These are phyloP conservation scores for Cadophora gregata DNA, from an alignment of 2,329 filamentous ascomycete species.

Conservation along the genomic window DNA sequence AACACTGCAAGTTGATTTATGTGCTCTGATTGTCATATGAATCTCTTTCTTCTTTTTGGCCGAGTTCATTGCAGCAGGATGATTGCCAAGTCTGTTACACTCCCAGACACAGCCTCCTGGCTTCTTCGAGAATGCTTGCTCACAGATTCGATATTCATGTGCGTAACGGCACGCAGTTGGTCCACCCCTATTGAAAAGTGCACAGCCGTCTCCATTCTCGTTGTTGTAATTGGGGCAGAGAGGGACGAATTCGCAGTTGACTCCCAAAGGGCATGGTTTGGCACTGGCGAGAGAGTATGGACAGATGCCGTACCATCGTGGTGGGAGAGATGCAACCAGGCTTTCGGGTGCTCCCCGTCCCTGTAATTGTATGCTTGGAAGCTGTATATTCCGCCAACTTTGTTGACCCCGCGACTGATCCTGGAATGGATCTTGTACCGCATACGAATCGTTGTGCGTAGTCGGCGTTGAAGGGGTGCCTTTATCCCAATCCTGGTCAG, in stretches of 20 bases:
- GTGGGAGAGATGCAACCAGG: constrained; percentile 16
- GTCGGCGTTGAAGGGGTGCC: background rate
- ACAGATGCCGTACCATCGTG: constrained; percentile 26
- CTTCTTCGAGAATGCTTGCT: background rate
- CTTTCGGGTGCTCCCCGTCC: background rate
- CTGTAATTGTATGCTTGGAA: background rate
- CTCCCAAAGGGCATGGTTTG: constrained; percentile 10
- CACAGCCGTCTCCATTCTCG: background rate
- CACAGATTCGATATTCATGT: constrained; percentile 10
- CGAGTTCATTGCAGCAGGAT: background rate
- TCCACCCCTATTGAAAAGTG: background rate
- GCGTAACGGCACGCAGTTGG: background rate
- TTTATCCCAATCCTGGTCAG: background rate
- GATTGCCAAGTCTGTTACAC: background rate
- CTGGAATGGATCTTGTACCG: background rate
- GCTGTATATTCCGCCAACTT: background rate
- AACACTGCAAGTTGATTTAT: background rate
- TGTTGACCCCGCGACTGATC: background rate
- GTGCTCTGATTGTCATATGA: constrained; percentile 14
- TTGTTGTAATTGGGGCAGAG: constrained; percentile 25
- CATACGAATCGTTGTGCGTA: background rate
- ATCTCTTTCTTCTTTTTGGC: background rate
- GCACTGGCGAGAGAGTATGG: constrained; percentile 23
- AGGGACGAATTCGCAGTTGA: constrained; percentile 17
- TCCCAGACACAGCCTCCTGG: background rate